phyloP scores from a whole-genome alignment of 345 rosid species.

The Eucalyptus erythrocorys region DNA sequence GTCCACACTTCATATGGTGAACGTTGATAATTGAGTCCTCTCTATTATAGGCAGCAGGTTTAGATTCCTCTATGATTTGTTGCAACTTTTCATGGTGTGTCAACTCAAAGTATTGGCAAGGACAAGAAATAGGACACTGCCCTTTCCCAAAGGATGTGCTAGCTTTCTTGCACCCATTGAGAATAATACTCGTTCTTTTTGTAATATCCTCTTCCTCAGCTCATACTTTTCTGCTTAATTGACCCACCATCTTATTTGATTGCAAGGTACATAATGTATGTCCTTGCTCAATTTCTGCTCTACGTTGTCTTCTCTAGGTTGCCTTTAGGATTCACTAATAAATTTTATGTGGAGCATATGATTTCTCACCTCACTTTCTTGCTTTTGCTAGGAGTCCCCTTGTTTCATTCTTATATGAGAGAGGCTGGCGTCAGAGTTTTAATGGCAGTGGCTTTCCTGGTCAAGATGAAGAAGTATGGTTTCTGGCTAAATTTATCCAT shows the following conservation, averaged over 20 bases:
- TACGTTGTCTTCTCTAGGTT: background rate
- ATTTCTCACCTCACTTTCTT: background rate
- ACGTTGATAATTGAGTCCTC: background rate
- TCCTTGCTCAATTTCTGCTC: background rate
- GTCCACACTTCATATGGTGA: background rate
- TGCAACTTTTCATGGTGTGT: background rate
- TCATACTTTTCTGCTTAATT: background rate
- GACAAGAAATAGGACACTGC: background rate
- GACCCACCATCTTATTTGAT: background rate
- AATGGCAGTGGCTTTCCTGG: slow-evolving; percentile 78
- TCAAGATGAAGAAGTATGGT: slow-evolving; percentile 75
- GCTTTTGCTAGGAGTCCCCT: slow-evolving; percentile 63
- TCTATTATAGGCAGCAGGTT: background rate
- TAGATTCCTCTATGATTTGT: background rate
- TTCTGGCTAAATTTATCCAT: background rate
- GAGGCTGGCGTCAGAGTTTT: slow-evolving; percentile 90
- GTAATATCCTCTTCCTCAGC: background rate
- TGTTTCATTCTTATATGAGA: slow-evolving; percentile 86
- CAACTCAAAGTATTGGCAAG: no score
- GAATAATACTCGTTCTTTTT: background rate
- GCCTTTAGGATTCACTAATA: background rate
- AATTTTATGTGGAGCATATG: background rate
- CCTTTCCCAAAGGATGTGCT: background rate
- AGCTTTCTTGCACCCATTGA: background rate
- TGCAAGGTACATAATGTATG: background rate